Conservation (phyloP, 176 grass and related monocot species). For the Musa acuminata region DNA sequence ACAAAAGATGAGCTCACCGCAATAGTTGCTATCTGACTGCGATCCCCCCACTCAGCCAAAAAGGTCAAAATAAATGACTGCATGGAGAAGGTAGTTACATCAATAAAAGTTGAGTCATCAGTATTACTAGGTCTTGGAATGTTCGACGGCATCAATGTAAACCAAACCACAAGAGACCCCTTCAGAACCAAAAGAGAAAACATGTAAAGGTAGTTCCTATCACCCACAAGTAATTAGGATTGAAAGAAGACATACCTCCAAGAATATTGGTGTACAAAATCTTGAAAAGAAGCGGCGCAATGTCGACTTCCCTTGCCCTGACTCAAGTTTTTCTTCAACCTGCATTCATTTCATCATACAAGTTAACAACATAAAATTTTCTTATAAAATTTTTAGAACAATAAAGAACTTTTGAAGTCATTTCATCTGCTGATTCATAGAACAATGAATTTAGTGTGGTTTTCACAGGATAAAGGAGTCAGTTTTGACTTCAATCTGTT, state of each 20-base stretch:
- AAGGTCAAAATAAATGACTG: constrained; percentile 98
- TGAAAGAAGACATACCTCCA: constrained; percentile 35
- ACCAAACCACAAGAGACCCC: not conserved
- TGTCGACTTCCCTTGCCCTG: constrained; percentile 76
- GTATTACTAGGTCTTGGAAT: not conserved
- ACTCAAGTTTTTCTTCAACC: constrained; percentile 94
- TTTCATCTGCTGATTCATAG: no score
- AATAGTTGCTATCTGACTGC: constrained; percentile 94
- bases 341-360: constrained; percentile 25
- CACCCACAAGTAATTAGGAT: not conserved
- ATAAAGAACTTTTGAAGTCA: no score
- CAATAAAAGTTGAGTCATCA: not conserved
- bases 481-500: no score
- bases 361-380: not conserved
- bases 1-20: constrained; percentile 32
- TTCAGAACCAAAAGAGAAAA: not conserved
- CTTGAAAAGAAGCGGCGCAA: constrained; percentile 70
- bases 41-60: constrained; percentile 94
- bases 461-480: no score
- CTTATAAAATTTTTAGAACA: not conserved
- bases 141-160: no score
- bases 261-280: constrained; percentile 93
- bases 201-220: not conserved
- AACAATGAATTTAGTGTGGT: no score
- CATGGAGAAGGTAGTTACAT: constrained; percentile 14